Percentiles rank a stretch among this genome's conserved stretches.
Conservation (phyloP, 2,329 filamentous ascomycete species). For the Colletotrichum lini region DNA sequence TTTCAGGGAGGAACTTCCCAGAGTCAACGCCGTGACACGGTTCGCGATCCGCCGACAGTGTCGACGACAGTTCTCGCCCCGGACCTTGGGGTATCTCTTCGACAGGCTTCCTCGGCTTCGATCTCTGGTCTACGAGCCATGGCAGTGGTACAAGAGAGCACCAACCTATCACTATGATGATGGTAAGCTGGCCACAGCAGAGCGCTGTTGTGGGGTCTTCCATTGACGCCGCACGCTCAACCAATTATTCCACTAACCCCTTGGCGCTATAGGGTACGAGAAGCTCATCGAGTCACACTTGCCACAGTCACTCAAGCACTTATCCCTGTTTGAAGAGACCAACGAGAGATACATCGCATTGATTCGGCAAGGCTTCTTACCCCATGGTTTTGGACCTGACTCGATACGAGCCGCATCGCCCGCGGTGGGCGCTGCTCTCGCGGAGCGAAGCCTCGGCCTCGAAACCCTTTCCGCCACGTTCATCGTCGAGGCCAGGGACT, state of each 20-base stretch:
- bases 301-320: constrained; percentile 46
- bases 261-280: too few species aligned
- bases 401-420: not conserved
- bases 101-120: constrained; percentile 48
- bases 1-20: constrained; percentile 43
- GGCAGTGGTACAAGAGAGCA: constrained; percentile 43
- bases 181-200: constrained; percentile 42
- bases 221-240: too few species aligned
- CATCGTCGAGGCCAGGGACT: constrained; percentile 48
- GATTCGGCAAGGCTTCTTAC: not conserved
- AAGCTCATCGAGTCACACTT: constrained; percentile 41
- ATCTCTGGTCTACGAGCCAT: constrained; percentile 52
- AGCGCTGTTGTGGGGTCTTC: not conserved
- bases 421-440: constrained; percentile 44
- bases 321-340: constrained; percentile 50
- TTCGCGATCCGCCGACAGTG: constrained; percentile 53
- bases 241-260: too few species aligned
- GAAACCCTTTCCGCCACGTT: constrained; percentile 42
- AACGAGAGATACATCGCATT: constrained; percentile 38
- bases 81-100: constrained; percentile 43
- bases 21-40: constrained; percentile 48
- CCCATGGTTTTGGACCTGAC: too few species aligned
- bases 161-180: constrained; percentile 34
- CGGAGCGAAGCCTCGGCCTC: constrained; percentile 47
- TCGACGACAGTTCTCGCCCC: constrained; percentile 43